Evolutionary conservation across 2,329 filamentous ascomycete species (phyloP).

Genomic region (Geoglossum cookeanum): DNA sequence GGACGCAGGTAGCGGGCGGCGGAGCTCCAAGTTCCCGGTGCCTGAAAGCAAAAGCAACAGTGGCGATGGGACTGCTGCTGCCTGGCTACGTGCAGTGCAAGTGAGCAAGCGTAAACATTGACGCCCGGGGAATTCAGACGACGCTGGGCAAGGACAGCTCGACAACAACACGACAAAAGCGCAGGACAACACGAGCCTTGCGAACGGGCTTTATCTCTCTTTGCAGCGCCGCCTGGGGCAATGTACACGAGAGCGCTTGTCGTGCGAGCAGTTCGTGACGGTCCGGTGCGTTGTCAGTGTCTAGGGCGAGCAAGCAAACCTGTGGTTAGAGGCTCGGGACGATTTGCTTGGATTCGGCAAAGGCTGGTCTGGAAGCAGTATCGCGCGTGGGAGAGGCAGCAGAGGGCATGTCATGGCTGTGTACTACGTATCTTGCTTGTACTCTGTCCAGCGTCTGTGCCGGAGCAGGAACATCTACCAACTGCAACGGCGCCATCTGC

Average conservation of each 20-base stretch:
- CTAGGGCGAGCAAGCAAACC: slow-evolving; percentile 1
- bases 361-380: background rate
- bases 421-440: too few relatives aligned
- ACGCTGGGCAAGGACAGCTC: background rate
- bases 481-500: background rate
- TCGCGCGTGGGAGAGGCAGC: background rate
- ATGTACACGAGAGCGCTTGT: slow-evolving; percentile 1
- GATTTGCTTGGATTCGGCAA: slow-evolving; percentile 1
- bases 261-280: background rate
- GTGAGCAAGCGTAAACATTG: background rate
- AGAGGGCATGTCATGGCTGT: background rate
- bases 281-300: slow-evolving; percentile 2
- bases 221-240: background rate
- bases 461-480: background rate
- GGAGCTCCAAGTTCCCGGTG: background rate
- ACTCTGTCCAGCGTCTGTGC: background rate
- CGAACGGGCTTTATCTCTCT: background rate
- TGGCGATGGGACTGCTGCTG: background rate
- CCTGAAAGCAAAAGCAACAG: background rate
- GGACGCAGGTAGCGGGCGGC: background rate
- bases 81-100: background rate
- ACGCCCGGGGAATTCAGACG: background rate
- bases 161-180: background rate
- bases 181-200: background rate
- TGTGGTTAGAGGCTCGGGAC: background rate